A percentile compares a stretch with the other conserved stretches of the same genome.
These are phyloP conservation scores for Tylopilus rubrobrunneus DNA, from an alignment of 768 basidiomycete species.

Conservation along the genomic window DNA sequence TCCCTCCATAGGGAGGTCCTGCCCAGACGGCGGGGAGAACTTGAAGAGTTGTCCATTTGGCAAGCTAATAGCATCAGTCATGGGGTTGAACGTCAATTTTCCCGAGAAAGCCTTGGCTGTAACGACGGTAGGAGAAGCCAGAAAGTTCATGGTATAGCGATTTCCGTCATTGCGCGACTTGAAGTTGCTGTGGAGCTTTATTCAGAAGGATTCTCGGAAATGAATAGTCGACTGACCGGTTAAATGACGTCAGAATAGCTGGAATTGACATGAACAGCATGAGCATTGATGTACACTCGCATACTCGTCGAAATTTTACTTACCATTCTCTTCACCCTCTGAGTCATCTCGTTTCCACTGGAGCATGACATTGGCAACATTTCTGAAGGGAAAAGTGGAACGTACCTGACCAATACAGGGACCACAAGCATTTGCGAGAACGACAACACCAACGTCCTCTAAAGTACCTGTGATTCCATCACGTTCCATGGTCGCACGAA, in stretches of 20 bases:
- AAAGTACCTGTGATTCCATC: conserved; percentile 81
- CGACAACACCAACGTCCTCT: conserved; percentile 87
- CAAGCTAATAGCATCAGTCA: conserved; percentile 65
- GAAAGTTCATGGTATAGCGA: conserved; percentile 91
- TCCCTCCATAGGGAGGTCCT: conserved; percentile 78
- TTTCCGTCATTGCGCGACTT: conserved; percentile 98
- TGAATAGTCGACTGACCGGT: conserved; percentile 52
- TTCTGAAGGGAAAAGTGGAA: background rate
- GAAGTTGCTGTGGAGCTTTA: conserved; percentile 51
- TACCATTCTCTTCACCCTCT: conserved; percentile 88
- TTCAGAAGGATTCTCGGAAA: background rate
- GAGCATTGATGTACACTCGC: background rate
- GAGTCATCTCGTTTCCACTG: conserved; percentile 93
- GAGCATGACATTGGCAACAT: conserved; percentile 6
- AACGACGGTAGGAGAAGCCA: conserved; percentile 94
- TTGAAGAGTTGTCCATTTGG: conserved; percentile 77
- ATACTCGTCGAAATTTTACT: conserved; percentile 13
- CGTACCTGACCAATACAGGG: conserved; percentile 94
- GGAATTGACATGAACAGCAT: background rate
- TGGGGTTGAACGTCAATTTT: conserved; percentile 89
- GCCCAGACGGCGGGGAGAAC: conserved; percentile 80
- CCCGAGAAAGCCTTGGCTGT: conserved; percentile 98
- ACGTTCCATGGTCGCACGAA: conserved; percentile 95
- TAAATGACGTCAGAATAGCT: conserved; percentile 98
- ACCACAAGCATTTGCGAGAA: conserved; percentile 96